Evolutionary conservation across 163 green algal genomes (phyloP), one percentile per base, ranked within the genome.

Genomic region (Chlorella variabilis): DNA sequence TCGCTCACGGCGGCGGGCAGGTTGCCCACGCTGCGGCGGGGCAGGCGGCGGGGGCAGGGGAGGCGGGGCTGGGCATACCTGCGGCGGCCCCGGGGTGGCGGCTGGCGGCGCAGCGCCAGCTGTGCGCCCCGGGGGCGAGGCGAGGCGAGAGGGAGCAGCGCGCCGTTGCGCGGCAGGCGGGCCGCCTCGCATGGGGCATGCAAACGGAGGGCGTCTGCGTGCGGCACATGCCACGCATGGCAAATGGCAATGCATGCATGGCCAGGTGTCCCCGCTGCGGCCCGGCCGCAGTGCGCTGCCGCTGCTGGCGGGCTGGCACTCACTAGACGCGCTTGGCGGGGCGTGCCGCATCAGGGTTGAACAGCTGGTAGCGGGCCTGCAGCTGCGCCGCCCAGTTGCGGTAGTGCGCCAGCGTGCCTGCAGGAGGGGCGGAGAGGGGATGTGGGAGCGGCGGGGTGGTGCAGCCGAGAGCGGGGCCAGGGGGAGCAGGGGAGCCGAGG

Each of bases 251-350:
- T 11, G 18, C 34, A 27, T 31, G 34, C n/a, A n/a, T n/a, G n/a
- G n/a, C n/a, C n/a, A n/a, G n/a, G n/a, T n/a, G n/a, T n/a, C n/a
- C n/a, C n/a, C n/a, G n/a, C n/a, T n/a, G n/a, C n/a, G n/a, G n/a
- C n/a, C n/a, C n/a, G n/a, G n/a, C n/a, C n/a, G n/a, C n/a, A n/a
- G n/a, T n/a, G n/a, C n/a, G n/a, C n/a, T n/a, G n/a, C n/a, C n/a
- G n/a, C n/a, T n/a, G n/a, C n/a, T n/a, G n/a, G n/a, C n/a, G n/a
- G n/a, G n/a, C n/a, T n/a, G 2, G 39, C 4, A 34, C 73, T 80
- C 38, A 80, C 73, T 92, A 92, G 63, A 92, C 84, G 21, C 88
- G 78, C 31, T 84, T 82, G 21, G 86, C 84, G 31, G 88, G 86
- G 4, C 87, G 76, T 4, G 84, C 80, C 13, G 87, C 82, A 49